Percentiles rank a stretch among this genome's conserved stretches.
Evolutionary conservation across 1,284 basidiomycete species (phyloP).

Genomic region (Omphalotus olearius): DNA sequence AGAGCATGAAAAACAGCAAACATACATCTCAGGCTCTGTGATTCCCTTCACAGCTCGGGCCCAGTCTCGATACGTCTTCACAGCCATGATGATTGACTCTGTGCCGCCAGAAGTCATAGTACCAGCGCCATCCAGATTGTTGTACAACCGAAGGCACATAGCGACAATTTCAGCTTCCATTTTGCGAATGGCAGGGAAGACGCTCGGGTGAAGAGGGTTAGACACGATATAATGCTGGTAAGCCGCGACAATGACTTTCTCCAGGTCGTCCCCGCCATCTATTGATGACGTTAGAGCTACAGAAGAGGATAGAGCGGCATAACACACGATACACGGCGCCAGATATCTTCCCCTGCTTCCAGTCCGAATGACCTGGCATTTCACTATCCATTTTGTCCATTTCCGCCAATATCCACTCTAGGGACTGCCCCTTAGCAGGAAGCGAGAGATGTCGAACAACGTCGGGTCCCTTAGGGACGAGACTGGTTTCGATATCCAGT

Average conservation of each 20-base stretch:
- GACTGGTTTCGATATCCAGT: constrained; percentile 60
- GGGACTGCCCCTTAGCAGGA: constrained; percentile 62
- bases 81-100: constrained; percentile 92
- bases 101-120: constrained; percentile 95
- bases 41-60: constrained; percentile 83
- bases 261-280: constrained; percentile 85
- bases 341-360: constrained; percentile 74
- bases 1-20: not conserved
- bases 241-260: constrained; percentile 65
- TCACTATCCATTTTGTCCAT: constrained; percentile 77
- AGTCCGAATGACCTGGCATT: constrained; percentile 45
- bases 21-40: constrained; percentile 88
- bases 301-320: not conserved
- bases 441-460: constrained; percentile 64
- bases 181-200: constrained; percentile 92
- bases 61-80: constrained; percentile 95
- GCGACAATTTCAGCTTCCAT: constrained; percentile 97
- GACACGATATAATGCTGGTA: constrained; percentile 73
- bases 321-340: constrained; percentile 85
- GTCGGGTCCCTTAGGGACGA: constrained; percentile 59
- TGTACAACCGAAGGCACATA: constrained; percentile 90
- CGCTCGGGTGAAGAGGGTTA: constrained; percentile 93
- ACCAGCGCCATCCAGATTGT: constrained; percentile 82
- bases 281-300: constrained; percentile 6
- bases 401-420: constrained; percentile 78